Conservation (phyloP, 2,329 filamentous ascomycete genomes). For the Colletotrichum sp. region DNA sequence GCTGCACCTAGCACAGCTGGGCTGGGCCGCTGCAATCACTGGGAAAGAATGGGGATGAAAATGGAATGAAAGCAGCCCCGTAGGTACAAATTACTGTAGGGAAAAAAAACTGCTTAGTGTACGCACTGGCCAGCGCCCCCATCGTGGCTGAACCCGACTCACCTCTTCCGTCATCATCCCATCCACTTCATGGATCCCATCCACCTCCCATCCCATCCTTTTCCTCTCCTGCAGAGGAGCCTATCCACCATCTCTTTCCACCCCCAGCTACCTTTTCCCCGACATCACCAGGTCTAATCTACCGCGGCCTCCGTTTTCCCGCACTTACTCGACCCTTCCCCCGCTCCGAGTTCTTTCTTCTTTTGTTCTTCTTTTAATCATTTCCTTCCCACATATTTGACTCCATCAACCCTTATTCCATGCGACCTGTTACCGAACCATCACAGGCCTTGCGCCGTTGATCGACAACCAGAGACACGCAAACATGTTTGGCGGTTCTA, state of each 20-base stretch:
- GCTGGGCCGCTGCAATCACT: not conserved
- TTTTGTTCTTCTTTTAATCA: not conserved
- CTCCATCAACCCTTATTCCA: not conserved
- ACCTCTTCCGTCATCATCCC: conserved; percentile 22
- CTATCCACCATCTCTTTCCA: conserved; percentile 3
- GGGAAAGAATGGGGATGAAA: not conserved
- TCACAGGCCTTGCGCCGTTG: conserved; percentile 26
- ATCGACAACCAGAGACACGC: conserved; percentile 16
- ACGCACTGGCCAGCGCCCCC: conserved; percentile 1
- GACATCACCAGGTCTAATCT: conserved; percentile 8
- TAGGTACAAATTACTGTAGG: not conserved
- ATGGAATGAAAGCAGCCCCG: not conserved
- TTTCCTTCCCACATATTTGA: not conserved
- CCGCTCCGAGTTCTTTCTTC: not conserved
- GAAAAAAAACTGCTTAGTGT: not conserved
- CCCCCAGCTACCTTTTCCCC: not conserved
- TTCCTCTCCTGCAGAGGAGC: not conserved
- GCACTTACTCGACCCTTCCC: not conserved
- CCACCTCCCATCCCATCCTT: conserved; percentile 11
- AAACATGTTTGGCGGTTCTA: conserved; percentile 58
- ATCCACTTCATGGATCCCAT: not conserved
- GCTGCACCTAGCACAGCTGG: not conserved
- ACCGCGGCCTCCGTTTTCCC: not conserved
- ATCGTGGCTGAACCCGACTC: conserved; percentile 15
- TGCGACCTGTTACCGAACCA: conserved; percentile 26